Evolutionary conservation across 192 early-diverging fungal genomes (phyloP).

Genomic region (Coemansia sp.): DNA sequence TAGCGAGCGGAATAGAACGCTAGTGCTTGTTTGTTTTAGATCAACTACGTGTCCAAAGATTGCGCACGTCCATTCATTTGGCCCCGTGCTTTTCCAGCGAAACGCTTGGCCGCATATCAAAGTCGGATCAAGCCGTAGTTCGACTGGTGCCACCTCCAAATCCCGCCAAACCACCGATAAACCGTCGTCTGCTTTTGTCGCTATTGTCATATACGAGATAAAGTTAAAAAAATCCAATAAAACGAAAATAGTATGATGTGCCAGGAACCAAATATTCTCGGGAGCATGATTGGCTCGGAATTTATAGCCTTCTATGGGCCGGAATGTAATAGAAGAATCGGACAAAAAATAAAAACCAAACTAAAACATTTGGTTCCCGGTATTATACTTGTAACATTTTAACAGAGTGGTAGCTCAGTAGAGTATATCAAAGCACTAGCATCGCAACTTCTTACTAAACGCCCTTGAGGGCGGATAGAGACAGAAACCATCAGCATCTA

Average conservation of each 20-base stretch:
- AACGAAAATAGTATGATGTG: background rate
- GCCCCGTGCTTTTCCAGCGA: constrained; percentile 74
- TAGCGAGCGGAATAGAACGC: constrained; percentile 30
- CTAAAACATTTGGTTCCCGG: too few species aligned
- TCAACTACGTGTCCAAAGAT: constrained; percentile 61
- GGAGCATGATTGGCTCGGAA: too few species aligned
- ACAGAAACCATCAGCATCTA: too few species aligned
- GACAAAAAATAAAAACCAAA: too few species aligned
- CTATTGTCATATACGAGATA: background rate
- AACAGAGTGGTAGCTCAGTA: too few species aligned
- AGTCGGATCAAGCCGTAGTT: constrained; percentile 77
- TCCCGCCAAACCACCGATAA: constrained; percentile 45
- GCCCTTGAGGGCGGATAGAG: too few species aligned
- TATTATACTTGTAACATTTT: too few species aligned
- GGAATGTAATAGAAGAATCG: too few species aligned
- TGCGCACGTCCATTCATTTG: constrained; percentile 61
- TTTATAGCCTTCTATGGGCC: too few species aligned
- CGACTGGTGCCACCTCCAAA: constrained; percentile 56
- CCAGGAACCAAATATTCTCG: too few species aligned
- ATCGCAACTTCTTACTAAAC: too few species aligned
- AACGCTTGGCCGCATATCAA: constrained; percentile 91
- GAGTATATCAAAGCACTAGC: too few species aligned
- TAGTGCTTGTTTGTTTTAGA: constrained; percentile 59
- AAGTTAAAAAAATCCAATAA: background rate
- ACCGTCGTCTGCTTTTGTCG: background rate